These are phyloP conservation scores for Colletotrichum eremochloae DNA, from an alignment of 2,329 filamentous ascomycete species.

Conservation along the genomic window DNA sequence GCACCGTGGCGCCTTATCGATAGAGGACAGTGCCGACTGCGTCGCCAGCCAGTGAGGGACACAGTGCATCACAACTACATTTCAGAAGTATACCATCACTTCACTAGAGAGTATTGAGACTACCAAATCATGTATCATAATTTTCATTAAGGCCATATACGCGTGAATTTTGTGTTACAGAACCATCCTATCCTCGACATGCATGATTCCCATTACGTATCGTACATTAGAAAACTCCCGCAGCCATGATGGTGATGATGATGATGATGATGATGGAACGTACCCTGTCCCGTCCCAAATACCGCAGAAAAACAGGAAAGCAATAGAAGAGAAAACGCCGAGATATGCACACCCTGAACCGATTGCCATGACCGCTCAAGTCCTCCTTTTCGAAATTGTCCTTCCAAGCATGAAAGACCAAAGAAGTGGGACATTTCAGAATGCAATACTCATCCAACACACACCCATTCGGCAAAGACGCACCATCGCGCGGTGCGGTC, in stretches of 20 bases:
- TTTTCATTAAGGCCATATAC: conserved; percentile 38
- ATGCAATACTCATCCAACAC: conserved; percentile 51
- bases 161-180: conserved; percentile 40
- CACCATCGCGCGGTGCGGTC: conserved; percentile 90
- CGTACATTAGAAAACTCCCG: conserved; percentile 40
- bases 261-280: conserved; percentile 12
- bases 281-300: conserved; percentile 24
- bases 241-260: conserved; percentile 6
- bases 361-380: conserved; percentile 20
- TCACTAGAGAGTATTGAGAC: background rate
- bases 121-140: conserved; percentile 2
- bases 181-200: conserved; percentile 38
- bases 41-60: background rate
- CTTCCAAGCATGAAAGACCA: conserved; percentile 22
- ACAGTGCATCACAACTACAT: background rate
- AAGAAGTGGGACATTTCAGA: conserved; percentile 20
- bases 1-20: conserved; percentile 39
- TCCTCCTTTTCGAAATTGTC: conserved; percentile 29
- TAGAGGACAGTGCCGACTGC: conserved; percentile 10
- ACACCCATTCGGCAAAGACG: conserved; percentile 91
- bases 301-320: conserved; percentile 19
- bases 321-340: conserved; percentile 36
- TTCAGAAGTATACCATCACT: background rate
- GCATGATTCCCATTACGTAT: conserved; percentile 43
- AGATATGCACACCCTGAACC: conserved; percentile 40